Evolutionary conservation across 192 early-diverging fungal genomes (phyloP), one percentile per base, ranked within the genome.

Genomic region (Backusella psychrophila): DNA sequence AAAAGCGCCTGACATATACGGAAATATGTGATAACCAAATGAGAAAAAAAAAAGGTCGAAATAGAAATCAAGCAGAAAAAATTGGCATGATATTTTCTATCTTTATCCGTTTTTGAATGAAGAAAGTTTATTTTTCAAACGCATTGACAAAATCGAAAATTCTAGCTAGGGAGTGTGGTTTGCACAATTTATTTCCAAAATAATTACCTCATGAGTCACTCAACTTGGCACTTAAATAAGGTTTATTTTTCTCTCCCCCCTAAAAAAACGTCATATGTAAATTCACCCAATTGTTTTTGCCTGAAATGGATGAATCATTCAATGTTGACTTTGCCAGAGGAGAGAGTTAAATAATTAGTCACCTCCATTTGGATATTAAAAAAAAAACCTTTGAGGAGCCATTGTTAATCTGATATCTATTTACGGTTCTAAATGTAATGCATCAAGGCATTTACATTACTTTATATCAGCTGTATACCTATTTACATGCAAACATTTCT

Each of bases 141-240:
- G 53, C 53, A 59, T 59, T 59, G 53, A 26, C 53, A 59, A 59
- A 59, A 59, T 23, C n/a, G 53, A 59, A 59, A 59, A 59, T 59
- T 59, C 53, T 9, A 3, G 11, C 21, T 2, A 59, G 53, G 3
- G 53, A 59, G 11, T 49, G 46, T 49, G 38, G 46, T 49, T 49
- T 49, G 17, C 0, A 49, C 46, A 49, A 49, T 19, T 49, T 49
- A 56, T 23, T 56, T 56, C 23, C 21, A 56, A 56, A 56, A 56
- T 11, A 56, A 23, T 56, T 1, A 8, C 53, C 53, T 53, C 53
- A 59, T 59, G 17, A 23, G 53, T 59, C 53, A 26, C 23, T 11
- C 53, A 23, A 53, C 19, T 49, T 49, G 14, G 12, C 19, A 49
- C 15, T 15, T n/a, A 19, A 53, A 53, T 59, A 59, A 59, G 23